Evolutionary conservation across 2,329 filamentous ascomycete genomes (phyloP).

Genomic region (Penicillium thymicola): DNA sequence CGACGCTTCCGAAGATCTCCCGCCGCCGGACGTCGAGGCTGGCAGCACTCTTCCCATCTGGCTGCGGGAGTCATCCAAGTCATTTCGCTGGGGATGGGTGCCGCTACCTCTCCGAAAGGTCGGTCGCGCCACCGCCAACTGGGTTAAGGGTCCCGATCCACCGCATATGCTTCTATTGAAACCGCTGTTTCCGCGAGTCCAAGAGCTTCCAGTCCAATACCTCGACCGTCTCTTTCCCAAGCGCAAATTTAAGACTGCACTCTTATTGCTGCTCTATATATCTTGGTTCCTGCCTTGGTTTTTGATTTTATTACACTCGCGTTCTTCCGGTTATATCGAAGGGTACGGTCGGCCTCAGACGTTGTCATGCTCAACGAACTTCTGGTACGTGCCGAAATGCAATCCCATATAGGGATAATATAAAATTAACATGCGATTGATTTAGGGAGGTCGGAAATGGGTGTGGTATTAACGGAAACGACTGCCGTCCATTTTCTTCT

Average conservation of each 20-base stretch:
- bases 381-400: slow-evolving; percentile 37
- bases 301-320: slow-evolving; percentile 44
- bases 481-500: slow-evolving; percentile 54
- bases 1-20: slow-evolving; percentile 34
- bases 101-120: slow-evolving; percentile 46
- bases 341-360: slow-evolving; percentile 47
- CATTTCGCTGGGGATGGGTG: slow-evolving; percentile 49
- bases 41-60: slow-evolving; percentile 42
- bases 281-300: slow-evolving; percentile 49
- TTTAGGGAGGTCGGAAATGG: slow-evolving; percentile 42
- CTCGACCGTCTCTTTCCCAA: slow-evolving; percentile 47
- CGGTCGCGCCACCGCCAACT: slow-evolving; percentile 42
- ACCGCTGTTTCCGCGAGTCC: slow-evolving; percentile 46
- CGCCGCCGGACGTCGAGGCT: slow-evolving; percentile 30
- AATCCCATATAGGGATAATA: neutral
- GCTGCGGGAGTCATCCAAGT: slow-evolving; percentile 47
- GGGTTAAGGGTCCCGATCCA: slow-evolving; percentile 49
- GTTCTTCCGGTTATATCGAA: slow-evolving; percentile 47
- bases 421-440: slow-evolving; percentile 4
- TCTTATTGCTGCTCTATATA: slow-evolving; percentile 44
- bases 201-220: slow-evolving; percentile 45
- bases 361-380: slow-evolving; percentile 46
- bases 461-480: slow-evolving; percentile 55
- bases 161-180: slow-evolving; percentile 46
- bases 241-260: slow-evolving; percentile 43